Conservation (phyloP, 1,284 basidiomycete genomes). For the Naganishia sp. region DNA sequence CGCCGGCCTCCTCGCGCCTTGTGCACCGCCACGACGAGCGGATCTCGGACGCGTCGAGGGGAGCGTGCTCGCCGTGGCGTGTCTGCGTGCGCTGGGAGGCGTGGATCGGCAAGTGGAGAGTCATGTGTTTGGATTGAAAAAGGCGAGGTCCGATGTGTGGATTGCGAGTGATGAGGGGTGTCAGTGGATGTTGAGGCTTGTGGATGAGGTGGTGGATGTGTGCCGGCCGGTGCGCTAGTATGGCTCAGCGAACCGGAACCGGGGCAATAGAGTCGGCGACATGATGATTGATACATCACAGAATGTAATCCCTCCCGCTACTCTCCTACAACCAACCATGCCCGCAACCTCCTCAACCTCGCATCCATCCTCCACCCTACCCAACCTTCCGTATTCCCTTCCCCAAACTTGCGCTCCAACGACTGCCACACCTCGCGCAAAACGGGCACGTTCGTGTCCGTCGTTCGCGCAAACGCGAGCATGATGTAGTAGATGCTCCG, state of each 20-base stretch:
- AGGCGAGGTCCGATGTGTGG: constrained; percentile 43
- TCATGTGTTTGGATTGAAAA: constrained; percentile 83
- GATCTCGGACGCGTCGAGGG: constrained; percentile 76
- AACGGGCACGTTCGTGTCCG: constrained; percentile 40
- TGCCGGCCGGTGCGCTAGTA: not conserved
- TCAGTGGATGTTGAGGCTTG: constrained; percentile 17
- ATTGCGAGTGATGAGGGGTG: constrained; percentile 21
- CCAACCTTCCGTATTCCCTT: constrained; percentile 35
- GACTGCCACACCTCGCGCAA: constrained; percentile 42
- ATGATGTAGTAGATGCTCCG: constrained; percentile 44
- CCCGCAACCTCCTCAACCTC: constrained; percentile 34
- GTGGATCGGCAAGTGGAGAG: constrained; percentile 88
- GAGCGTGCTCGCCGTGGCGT: constrained; percentile 85
- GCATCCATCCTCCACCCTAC: constrained; percentile 31
- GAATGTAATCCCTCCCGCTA: not conserved
- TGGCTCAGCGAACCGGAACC: no score
- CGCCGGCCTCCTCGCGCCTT: constrained; percentile 79
- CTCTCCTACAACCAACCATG: constrained; percentile 15
- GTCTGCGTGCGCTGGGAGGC: constrained; percentile 80
- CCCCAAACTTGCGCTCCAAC: constrained; percentile 48
- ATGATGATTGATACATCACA: not conserved
- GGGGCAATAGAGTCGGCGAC: not conserved
- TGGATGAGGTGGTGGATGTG: constrained; percentile 20
- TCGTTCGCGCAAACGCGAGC: constrained; percentile 44
- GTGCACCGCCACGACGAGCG: constrained; percentile 54